Conservation (phyloP, 2,329 filamentous ascomycete genomes). For the Huntiella bhutanensis region DNA sequence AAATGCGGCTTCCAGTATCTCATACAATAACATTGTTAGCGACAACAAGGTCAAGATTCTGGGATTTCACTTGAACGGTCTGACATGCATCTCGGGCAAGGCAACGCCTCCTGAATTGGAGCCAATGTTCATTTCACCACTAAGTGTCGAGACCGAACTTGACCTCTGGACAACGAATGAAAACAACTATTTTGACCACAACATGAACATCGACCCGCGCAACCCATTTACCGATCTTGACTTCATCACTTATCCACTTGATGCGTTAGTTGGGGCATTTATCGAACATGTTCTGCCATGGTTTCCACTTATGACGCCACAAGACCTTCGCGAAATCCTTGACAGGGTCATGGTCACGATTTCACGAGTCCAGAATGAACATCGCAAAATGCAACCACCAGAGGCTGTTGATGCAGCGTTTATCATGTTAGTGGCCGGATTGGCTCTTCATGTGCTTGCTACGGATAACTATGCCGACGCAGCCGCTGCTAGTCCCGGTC, state of each 20-base stretch:
- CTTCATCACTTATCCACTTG: conserved; percentile 8
- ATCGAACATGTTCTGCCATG: conserved; percentile 12
- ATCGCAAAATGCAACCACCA: neutral
- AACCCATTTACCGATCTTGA: conserved; percentile 5
- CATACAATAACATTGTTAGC: neutral
- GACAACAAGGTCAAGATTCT: conserved; percentile 3
- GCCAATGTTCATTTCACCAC: conserved; percentile 1
- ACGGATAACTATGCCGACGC: conserved; percentile 7
- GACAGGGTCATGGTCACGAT: conserved; percentile 6
- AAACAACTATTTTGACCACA: conserved; percentile 6
- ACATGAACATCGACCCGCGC: neutral
- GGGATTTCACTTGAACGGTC: conserved; percentile 9
- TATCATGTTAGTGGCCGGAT: conserved; percentile 12
- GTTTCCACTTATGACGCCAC: conserved; percentile 14
- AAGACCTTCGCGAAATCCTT: conserved; percentile 9
- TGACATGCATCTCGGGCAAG: conserved; percentile 7
- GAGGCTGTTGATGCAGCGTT: conserved; percentile 9
- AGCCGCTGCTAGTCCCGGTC: conserved; percentile 5
- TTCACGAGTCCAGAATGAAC: neutral
- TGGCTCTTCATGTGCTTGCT: conserved; percentile 9
- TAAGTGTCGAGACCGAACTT: neutral
- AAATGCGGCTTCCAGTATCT: no score
- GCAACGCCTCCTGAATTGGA: conserved; percentile 1
- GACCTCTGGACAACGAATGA: conserved; percentile 6
- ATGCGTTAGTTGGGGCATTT: conserved; percentile 12